Conservation (phyloP, 768 basidiomycete genomes). For the Lepiota brunneoincarnata region DNA sequence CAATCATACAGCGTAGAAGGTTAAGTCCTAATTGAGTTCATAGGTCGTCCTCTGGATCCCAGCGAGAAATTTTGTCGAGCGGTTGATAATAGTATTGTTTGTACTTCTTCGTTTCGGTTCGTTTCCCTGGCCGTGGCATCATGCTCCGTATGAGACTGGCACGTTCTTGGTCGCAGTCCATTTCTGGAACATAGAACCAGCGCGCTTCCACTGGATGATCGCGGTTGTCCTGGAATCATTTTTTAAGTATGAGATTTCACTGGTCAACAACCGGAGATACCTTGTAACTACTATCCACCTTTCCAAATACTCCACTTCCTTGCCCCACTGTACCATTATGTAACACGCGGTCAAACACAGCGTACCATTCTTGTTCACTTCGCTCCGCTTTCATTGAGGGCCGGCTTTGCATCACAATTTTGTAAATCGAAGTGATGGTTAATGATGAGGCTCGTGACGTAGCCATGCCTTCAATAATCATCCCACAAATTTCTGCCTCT, state of each 20-base stretch:
- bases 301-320: conserved; percentile 65
- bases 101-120: conserved; percentile 77
- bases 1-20: no score
- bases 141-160: conserved; percentile 63
- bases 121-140: conserved; percentile 74
- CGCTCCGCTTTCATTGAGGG: conserved; percentile 46
- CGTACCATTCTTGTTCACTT: conserved; percentile 45
- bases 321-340: conserved; percentile 37
- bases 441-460: conserved; percentile 70
- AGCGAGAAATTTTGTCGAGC: conserved; percentile 65
- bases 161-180: conserved; percentile 69
- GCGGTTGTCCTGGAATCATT: conserved; percentile 39
- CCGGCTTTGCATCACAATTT: conserved; percentile 47
- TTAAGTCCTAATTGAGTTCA: conserved; percentile 17
- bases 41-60: conserved; percentile 71
- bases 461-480: conserved; percentile 70
- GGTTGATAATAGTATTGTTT: conserved; percentile 85
- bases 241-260: neutral
- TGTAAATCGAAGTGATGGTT: conserved; percentile 51
- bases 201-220: conserved; percentile 54
- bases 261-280: conserved; percentile 29
- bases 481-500: conserved; percentile 52
- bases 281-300: conserved; percentile 65
- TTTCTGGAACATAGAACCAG: conserved; percentile 78
- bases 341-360: conserved; percentile 48